phyloP scores from a whole-genome alignment of 192 early-diverging fungal species.

The Coemansia javaensis region DNA sequence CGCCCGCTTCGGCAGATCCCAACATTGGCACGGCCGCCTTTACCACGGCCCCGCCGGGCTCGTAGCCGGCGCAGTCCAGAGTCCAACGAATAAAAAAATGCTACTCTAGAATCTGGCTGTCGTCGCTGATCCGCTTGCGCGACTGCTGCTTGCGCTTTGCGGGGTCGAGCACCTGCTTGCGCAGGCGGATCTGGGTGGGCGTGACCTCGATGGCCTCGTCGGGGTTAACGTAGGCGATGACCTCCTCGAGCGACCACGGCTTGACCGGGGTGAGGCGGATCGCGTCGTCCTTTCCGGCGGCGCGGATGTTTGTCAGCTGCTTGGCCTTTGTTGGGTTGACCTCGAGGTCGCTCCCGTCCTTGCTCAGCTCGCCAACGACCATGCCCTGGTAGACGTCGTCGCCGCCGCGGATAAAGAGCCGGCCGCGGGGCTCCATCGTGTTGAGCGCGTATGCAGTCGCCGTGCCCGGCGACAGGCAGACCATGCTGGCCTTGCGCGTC shows the following conservation, averaged over 20 bases:
- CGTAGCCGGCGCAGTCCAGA: too few species aligned
- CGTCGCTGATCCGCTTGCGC: slow-evolving; percentile 46
- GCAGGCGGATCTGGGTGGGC: slow-evolving; percentile 64
- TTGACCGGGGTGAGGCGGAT: slow-evolving; percentile 66
- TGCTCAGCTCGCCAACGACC: slow-evolving; percentile 80
- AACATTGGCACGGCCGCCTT: too few species aligned
- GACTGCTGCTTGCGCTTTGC: slow-evolving; percentile 57
- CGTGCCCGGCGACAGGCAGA: slow-evolving; percentile 63
- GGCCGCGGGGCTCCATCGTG: slow-evolving; percentile 72
- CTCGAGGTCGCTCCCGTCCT: slow-evolving; percentile 67
- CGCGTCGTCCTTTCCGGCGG: slow-evolving; percentile 72
- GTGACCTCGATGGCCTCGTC: slow-evolving; percentile 87
- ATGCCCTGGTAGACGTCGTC: slow-evolving; percentile 79
- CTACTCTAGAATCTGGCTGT: slow-evolving; percentile 35
- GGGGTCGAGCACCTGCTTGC: slow-evolving; percentile 70
- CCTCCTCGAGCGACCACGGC: slow-evolving; percentile 63
- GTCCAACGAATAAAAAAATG: too few species aligned
- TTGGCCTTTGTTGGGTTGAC: slow-evolving; percentile 83
- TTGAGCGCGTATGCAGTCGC: slow-evolving; percentile 72
- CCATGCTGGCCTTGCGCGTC: slow-evolving; percentile 71
- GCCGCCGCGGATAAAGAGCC: slow-evolving; percentile 69
- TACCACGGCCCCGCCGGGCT: too few species aligned
- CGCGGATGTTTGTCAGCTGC: slow-evolving; percentile 75
- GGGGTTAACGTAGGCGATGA: slow-evolving; percentile 72
- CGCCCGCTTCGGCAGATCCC: too few species aligned